phyloP scores from a whole-genome alignment of 371 early-diverging fungal genomes.

The Nematocida minor region DNA sequence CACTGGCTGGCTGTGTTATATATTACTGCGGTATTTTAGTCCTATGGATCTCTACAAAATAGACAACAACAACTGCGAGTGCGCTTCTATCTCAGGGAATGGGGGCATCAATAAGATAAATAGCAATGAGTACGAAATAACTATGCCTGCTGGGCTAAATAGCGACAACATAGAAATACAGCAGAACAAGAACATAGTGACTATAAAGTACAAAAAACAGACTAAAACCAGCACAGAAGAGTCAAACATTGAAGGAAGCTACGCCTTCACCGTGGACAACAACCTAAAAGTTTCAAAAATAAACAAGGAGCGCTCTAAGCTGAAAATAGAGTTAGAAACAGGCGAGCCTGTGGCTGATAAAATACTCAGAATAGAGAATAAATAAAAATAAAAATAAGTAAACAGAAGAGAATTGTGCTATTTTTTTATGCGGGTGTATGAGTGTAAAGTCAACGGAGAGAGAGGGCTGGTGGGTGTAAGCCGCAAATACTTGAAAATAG shows the following conservation, averaged over 20 bases:
- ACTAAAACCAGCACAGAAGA: neutral
- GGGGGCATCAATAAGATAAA: neutral
- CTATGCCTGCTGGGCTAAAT: slow-evolving; percentile 2
- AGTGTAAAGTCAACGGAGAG: neutral
- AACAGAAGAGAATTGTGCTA: neutral
- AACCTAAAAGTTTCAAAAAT: too few relatives aligned
- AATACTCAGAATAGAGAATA: neutral
- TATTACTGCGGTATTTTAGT: too few relatives aligned
- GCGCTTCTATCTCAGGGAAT: neutral
- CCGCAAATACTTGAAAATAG: slow-evolving; percentile 17
- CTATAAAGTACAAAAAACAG: slow-evolving; percentile 33
- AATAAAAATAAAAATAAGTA: neutral
- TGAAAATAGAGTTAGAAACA: too few relatives aligned
- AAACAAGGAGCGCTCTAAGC: too few relatives aligned
- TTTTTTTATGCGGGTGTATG: slow-evolving; percentile 43
- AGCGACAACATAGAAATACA: neutral
- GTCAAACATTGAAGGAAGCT: neutral
- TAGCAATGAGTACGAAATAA: neutral
- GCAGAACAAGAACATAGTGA: neutral
- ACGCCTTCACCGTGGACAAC: neutral
- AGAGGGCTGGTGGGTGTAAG: slow-evolving; percentile 12
- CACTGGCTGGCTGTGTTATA: too few relatives aligned
- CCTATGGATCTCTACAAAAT: neutral
- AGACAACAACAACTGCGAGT: neutral
- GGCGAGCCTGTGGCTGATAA: too few relatives aligned